phyloP scores from a whole-genome alignment of 345 rosid species.

The Punica granatum region DNA sequence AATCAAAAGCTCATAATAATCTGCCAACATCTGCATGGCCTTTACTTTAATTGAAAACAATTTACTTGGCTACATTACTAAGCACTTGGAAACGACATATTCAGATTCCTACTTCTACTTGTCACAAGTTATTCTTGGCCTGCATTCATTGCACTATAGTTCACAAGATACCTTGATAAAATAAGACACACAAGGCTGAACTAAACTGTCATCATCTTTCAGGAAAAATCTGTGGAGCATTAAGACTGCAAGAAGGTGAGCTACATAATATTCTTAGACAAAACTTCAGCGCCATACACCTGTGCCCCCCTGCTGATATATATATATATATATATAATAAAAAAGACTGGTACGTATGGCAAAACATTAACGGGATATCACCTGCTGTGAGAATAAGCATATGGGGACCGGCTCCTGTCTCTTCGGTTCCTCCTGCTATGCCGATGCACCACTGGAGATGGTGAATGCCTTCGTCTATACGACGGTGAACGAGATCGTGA shows the following conservation, averaged over 20 bases:
- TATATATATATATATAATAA: neutral
- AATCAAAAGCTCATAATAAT: neutral
- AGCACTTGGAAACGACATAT: neutral
- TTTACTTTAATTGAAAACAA: neutral
- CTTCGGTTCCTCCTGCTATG: constrained; percentile 70
- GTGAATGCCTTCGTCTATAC: constrained; percentile 59
- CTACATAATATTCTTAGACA: neutral
- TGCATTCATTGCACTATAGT: neutral
- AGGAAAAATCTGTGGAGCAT: neutral
- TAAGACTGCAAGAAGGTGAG: neutral
- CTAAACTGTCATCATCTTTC: neutral
- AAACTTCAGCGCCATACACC: neutral
- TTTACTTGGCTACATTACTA: no score
- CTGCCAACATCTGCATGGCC: neutral
- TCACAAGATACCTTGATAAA: neutral
- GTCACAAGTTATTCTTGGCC: neutral
- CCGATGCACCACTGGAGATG: constrained; percentile 62
- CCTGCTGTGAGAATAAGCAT: constrained; percentile 78
- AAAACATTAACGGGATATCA: constrained; percentile 51
- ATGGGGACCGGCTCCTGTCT: constrained; percentile 77
- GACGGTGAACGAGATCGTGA: constrained; percentile 75
- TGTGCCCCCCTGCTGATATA: neutral
- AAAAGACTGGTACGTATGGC: constrained; percentile 9
- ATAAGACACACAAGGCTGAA: neutral
- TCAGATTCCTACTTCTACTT: neutral